These are phyloP conservation scores for Lachnellula hyalina DNA, from an alignment of 2,329 filamentous ascomycete genomes.

Conservation along the genomic window DNA sequence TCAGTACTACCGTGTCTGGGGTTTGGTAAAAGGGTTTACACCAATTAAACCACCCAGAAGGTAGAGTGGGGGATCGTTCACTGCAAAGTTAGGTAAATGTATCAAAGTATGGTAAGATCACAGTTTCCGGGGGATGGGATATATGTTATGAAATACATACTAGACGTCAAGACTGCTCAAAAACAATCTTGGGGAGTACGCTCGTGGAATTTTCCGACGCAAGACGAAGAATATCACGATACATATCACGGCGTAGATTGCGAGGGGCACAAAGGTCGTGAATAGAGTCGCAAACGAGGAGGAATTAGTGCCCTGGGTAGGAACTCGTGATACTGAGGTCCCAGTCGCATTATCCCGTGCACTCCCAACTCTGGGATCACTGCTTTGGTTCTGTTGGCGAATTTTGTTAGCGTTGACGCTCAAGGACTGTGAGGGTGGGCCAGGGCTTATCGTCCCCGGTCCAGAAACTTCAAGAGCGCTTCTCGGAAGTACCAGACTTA, in stretches of 20 bases:
- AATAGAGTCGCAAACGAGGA: constrained; percentile 39
- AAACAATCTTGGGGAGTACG: constrained; percentile 52
- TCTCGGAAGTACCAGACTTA: not conserved
- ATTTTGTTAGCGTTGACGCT: not conserved
- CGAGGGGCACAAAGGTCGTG: constrained; percentile 49
- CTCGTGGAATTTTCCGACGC: constrained; percentile 44
- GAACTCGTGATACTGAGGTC: constrained; percentile 33
- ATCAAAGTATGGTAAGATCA: not conserved
- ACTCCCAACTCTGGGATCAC: constrained; percentile 40
- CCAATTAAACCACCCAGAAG: constrained; percentile 34
- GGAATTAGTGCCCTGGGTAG: constrained; percentile 34
- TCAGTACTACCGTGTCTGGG: constrained; percentile 42
- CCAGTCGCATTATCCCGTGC: constrained; percentile 37
- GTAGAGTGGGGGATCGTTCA: constrained; percentile 29
- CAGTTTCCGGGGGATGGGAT: not conserved
- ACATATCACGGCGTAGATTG: constrained; percentile 44
- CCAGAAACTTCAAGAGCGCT: not conserved
- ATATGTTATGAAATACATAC: constrained; percentile 33
- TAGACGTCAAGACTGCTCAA: constrained; percentile 43
- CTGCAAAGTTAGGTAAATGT: constrained; percentile 12
- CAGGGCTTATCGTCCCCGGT: not conserved
- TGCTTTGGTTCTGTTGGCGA: constrained; percentile 10
- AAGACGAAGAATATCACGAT: constrained; percentile 47
- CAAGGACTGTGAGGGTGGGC: not conserved
- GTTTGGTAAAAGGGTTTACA: constrained; percentile 30